Conservation (phyloP, 768 basidiomycete species). For the Calocybe cyanea region DNA sequence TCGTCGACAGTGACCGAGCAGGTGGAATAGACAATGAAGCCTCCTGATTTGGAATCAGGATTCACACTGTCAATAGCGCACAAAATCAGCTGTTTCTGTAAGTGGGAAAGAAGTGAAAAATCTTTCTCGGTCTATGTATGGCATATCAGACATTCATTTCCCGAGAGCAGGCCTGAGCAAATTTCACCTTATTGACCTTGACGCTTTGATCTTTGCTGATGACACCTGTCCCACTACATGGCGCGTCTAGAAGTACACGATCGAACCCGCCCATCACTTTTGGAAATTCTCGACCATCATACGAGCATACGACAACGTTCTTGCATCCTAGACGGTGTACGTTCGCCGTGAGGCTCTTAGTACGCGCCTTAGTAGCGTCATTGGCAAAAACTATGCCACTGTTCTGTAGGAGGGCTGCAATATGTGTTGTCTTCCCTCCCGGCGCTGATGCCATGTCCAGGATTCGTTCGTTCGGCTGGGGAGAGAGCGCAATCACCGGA, state of each 20-base stretch:
- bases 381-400: constrained; percentile 98
- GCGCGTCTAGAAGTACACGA: constrained; percentile 93
- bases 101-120: constrained; percentile 91
- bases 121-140: constrained; percentile 79
- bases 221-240: constrained; percentile 97
- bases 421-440: constrained; percentile 97
- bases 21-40: constrained; percentile 95
- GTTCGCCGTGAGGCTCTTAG: constrained; percentile 95
- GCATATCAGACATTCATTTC: constrained; percentile 1
- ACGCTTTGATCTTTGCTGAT: constrained; percentile 98
- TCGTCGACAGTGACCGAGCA: constrained; percentile 98
- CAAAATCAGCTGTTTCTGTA: constrained; percentile 97
- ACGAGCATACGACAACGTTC: constrained; percentile 95
- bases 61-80: constrained; percentile 97
- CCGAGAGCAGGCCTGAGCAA: background rate
- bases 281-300: constrained; percentile 96
- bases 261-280: constrained; percentile 99
- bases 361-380: constrained; percentile 90
- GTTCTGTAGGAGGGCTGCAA: constrained; percentile 94
- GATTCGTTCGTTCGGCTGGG: constrained; percentile 89
- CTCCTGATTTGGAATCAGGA: constrained; percentile 86
- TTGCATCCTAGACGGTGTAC: constrained; percentile 96
- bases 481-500: constrained; percentile 94
- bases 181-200: constrained; percentile 90
- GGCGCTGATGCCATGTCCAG: constrained; percentile 99